These are phyloP conservation scores for Candida gorgasii DNA, from an alignment of 805 yeast genomes.

Conservation along the genomic window DNA sequence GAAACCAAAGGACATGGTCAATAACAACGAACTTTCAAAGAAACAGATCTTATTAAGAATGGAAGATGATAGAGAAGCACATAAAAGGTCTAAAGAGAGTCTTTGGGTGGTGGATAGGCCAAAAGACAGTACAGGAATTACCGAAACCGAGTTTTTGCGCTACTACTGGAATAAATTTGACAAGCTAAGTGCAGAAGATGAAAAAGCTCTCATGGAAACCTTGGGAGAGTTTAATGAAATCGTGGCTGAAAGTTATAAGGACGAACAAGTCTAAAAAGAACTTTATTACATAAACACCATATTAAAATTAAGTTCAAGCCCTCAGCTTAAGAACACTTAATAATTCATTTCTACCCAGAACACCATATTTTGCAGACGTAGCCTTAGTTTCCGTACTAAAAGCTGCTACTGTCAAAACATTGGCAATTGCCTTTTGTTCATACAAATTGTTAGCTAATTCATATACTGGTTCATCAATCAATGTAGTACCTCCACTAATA, in stretches of 20 bases:
- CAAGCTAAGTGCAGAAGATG: slow-evolving; percentile 47
- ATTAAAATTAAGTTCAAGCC: not conserved
- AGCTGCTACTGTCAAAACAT: slow-evolving; percentile 59
- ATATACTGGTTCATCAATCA: slow-evolving; percentile 68
- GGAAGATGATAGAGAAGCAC: slow-evolving; percentile 92
- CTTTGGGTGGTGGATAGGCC: slow-evolving; percentile 69
- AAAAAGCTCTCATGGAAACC: slow-evolving; percentile 39
- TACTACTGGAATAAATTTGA: slow-evolving; percentile 55
- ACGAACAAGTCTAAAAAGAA: slow-evolving; percentile 36
- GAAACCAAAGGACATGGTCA: slow-evolving; percentile 20
- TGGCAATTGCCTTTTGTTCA: slow-evolving; percentile 36
- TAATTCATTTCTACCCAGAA: slow-evolving; percentile 70
- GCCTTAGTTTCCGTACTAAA: slow-evolving; percentile 44
- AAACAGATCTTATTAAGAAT: slow-evolving; percentile 71
- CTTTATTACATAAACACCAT: no score
- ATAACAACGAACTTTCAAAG: slow-evolving; percentile 28
- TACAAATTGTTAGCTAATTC: slow-evolving; percentile 50
- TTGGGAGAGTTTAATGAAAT: slow-evolving; percentile 56
- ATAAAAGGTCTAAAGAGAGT: slow-evolving; percentile 79
- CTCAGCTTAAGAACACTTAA: slow-evolving; percentile 39
- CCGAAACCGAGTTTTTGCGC: slow-evolving; percentile 36
- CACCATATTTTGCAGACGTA: slow-evolving; percentile 62
- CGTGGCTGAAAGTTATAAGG: slow-evolving; percentile 54
- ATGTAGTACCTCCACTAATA: slow-evolving; percentile 65
- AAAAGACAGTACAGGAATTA: slow-evolving; percentile 31